Evolutionary conservation across 805 yeast species (phyloP).

Genomic region (Ogataea saltuana): DNA sequence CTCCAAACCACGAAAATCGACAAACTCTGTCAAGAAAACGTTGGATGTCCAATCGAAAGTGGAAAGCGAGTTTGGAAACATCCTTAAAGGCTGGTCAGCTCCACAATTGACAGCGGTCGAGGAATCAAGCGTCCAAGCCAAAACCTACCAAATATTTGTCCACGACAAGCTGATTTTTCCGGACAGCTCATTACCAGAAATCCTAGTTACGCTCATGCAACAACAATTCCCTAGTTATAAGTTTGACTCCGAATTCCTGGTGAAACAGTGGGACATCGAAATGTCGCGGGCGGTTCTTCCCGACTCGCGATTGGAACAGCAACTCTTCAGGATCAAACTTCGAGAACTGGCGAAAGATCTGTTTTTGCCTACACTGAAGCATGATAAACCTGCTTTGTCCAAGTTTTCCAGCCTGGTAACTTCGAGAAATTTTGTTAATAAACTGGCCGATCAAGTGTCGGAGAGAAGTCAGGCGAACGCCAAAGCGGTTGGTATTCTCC

Average conservation of each 20-base stretch:
- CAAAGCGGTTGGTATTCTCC: slow-evolving; percentile 11
- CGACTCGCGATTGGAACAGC: slow-evolving; percentile 1
- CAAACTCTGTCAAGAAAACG: neutral
- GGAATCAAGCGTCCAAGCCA: slow-evolving; percentile 10
- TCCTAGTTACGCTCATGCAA: slow-evolving; percentile 16
- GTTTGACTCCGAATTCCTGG: slow-evolving; percentile 4
- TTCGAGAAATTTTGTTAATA: slow-evolving; percentile 3
- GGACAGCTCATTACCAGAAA: slow-evolving; percentile 21
- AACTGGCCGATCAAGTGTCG: neutral
- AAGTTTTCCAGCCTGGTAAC: neutral
- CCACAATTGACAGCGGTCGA: slow-evolving; percentile 19
- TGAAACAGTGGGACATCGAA: slow-evolving; percentile 23
- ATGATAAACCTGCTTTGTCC: neutral
- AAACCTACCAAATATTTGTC: slow-evolving; percentile 27
- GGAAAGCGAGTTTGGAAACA: slow-evolving; percentile 24
- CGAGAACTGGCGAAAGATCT: slow-evolving; percentile 24
- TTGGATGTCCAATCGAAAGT: neutral
- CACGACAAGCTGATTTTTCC: slow-evolving; percentile 30
- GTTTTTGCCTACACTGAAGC: slow-evolving; percentile 22
- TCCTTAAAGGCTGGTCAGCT: slow-evolving; percentile 29
- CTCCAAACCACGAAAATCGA: neutral
- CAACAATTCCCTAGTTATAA: slow-evolving; percentile 11
- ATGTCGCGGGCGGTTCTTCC: slow-evolving; percentile 10
- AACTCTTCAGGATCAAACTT: slow-evolving; percentile 12
- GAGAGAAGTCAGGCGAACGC: neutral